Evolutionary conservation across 1,284 basidiomycete genomes (phyloP), one percentile per base, ranked within the genome.

Genomic region (Leucoagaricus sp.): DNA sequence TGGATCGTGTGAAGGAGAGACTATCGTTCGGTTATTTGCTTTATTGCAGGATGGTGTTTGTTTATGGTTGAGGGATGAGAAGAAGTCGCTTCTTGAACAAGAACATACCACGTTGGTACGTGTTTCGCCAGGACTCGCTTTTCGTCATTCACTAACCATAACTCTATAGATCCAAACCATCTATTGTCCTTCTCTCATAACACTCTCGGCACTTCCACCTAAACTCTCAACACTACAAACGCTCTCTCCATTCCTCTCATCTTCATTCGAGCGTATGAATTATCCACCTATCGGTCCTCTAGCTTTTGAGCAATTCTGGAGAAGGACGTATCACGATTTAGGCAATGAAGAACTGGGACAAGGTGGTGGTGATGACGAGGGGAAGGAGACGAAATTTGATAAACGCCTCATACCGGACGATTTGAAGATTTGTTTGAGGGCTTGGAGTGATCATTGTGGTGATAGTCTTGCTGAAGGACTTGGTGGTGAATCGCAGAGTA

Each of bases 241-340:
- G 13, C 65, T 79, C 15, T 71, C 77, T 36, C 65, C 66, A 21
- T 76, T 84, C 61, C 65, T 86, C 7, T 64, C 70, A 23, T 75
- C 83, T 25, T 75, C 75, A 0, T 83, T 86, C 65, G 65, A 71
- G 12, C 78, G 76, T 21, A 73, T 81, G 36, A 76, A 76, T 0
- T 61, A 67, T 1, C 75, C 79, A 1, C 78, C 75, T 4, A 67
- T 72, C 15, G 84, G 81, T 2, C 77, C 79, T 0, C 60, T 76
- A 7, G 75, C 78, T 1, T 87, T 86, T 60, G 70, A 75, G 57
- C 67, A 62, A 2, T 84, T 79, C 60, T 84, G 82, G 82, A 72
- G 71, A 28, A 66, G 65, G 36, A 81, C 77, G 2, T 84, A 81
- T 59, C 73, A 79, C 33, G 66, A 67, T 13, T 67, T 69, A 4